Conservation (phyloP, 768 basidiomycete genomes). For the Lactarius akahatsu region DNA sequence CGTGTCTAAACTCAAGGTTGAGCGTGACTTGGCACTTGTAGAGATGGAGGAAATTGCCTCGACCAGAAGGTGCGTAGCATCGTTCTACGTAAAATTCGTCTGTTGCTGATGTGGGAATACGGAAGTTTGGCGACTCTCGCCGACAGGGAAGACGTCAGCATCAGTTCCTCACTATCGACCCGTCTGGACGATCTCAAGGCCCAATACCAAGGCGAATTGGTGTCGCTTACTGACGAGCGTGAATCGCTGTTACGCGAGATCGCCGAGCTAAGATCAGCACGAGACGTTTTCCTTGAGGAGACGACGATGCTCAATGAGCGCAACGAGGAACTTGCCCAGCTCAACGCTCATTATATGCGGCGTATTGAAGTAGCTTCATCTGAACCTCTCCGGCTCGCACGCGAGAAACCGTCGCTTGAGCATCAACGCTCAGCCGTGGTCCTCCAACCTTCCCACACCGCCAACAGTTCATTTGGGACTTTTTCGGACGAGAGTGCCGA, state of each 20-base stretch:
- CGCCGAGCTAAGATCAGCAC: conserved; percentile 77
- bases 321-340: conserved; percentile 89
- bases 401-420: conserved; percentile 22
- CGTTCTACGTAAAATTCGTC: not conserved
- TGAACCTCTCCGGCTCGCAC: conserved; percentile 1
- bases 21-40: conserved; percentile 88
- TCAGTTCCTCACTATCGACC: conserved; percentile 70
- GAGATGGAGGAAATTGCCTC: conserved; percentile 90
- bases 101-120: conserved; percentile 6
- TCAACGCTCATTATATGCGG: conserved; percentile 78
- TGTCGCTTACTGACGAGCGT: conserved; percentile 79
- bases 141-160: conserved; percentile 32
- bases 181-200: conserved; percentile 85
- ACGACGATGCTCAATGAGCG: conserved; percentile 85
- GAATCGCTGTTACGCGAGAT: conserved; percentile 81
- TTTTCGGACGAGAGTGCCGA: conserved; percentile 50
- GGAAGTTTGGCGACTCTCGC: conserved; percentile 29
- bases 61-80: conserved; percentile 59
- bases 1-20: conserved; percentile 80
- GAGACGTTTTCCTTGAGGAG: conserved; percentile 88
- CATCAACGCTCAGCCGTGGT: not conserved
- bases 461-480: conserved; percentile 20
- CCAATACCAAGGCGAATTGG: conserved; percentile 84
- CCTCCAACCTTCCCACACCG: conserved; percentile 12
- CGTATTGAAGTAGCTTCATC: conserved; percentile 56